Evolutionary conservation across 2,329 filamentous ascomycete genomes (phyloP), one percentile per base, ranked within the genome.

Genomic region (Fusarium avenaceum): DNA sequence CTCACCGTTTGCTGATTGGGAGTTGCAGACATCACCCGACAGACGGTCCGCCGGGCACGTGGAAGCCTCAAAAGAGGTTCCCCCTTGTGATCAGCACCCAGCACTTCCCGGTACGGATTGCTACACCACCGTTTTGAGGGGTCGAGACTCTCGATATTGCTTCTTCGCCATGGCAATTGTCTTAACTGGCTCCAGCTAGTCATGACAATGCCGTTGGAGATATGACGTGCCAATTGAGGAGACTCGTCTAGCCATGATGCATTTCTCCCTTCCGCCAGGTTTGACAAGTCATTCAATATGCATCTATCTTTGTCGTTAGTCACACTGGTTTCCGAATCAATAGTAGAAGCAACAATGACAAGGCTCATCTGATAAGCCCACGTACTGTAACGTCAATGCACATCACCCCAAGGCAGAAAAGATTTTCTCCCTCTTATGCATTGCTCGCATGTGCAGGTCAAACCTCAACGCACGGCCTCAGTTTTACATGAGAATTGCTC

Each of bases 21-120:
- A 58, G 45, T 40, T 38, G 45, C 52, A 39, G 40, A n/a, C 60
- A 70, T 70, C 69, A 69, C 47, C 58, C 56, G 57, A 73, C 69
- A 60, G 58, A 62, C 70, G 58, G 62, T 56, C 59, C 65, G 58
- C 39, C 53, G 55, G 59, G 66, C 66, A 72, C 69, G 69, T 72
- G 69, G 69, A 63, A 71, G 45, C 58, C 42, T 51, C 44, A 51
- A 24, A 46, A 67, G 57, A 56, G 14, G 4, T 30, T 57, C 38
- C 68, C 66, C 60, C 50, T 47, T 55, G 51, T 47, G 70, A 72
- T 73, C 70, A 65, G 33, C 70, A 58, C 51, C 20, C 28, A 22
- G 35, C 15, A 44, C 55, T 63, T 51, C 60, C 60, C 53, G 70
- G 46, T 59, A 58, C 19, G 65, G 65, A 48, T 40, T 33, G 60